phyloP scores from a whole-genome alignment of 2,329 filamentous ascomycete species.

The Penicillium nordicum region DNA sequence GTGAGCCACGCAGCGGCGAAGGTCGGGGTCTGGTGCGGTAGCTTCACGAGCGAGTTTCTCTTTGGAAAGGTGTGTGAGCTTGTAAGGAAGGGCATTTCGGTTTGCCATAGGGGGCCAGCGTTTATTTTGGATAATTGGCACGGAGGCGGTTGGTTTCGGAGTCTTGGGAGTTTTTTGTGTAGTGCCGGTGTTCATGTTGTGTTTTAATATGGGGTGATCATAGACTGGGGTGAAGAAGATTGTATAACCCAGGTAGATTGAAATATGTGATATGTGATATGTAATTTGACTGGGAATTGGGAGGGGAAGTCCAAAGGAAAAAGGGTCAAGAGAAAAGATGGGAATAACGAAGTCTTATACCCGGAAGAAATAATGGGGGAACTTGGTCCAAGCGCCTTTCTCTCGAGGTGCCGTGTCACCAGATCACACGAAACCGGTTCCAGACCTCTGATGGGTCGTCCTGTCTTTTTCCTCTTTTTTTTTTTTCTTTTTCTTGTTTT shows the following conservation, averaged over 20 bases:
- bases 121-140: slow-evolving; percentile 26
- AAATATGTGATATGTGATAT: neutral
- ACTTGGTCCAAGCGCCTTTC: slow-evolving; percentile 11
- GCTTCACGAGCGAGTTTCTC: slow-evolving; percentile 37
- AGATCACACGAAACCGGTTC: slow-evolving; percentile 16
- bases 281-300: neutral
- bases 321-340: neutral
- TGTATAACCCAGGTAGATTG: neutral
- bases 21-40: slow-evolving; percentile 34
- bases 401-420: slow-evolving; percentile 14
- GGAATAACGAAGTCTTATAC: slow-evolving; percentile 16
- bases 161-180: slow-evolving; percentile 18
- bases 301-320: neutral
- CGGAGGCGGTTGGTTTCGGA: slow-evolving; percentile 23
- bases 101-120: slow-evolving; percentile 37
- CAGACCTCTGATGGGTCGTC: slow-evolving; percentile 2
- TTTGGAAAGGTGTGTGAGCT: slow-evolving; percentile 35
- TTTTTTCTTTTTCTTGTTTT: neutral
- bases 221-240: neutral
- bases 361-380: slow-evolving; percentile 12
- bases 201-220: neutral
- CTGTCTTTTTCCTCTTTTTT: neutral
- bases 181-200: slow-evolving; percentile 26
- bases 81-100: slow-evolving; percentile 34
- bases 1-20: slow-evolving; percentile 35